Conservation (phyloP, 2,329 filamentous ascomycete species). For the Cephalotrichum gorgonifer region DNA sequence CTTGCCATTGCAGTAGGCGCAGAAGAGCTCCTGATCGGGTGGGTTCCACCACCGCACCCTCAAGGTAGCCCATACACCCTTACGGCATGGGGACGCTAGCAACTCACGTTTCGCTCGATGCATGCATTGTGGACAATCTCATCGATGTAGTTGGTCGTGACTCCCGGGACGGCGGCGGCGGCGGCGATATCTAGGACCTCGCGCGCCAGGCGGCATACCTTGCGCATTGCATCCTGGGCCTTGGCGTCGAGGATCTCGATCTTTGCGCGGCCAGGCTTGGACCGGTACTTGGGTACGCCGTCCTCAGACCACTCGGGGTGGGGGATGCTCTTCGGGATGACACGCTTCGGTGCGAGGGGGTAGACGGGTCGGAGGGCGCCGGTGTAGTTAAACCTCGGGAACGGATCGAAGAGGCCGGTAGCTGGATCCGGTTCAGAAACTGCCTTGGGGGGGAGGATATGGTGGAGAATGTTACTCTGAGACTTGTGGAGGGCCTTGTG, state of each 20-base stretch:
- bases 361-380: constrained; percentile 80
- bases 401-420: constrained; percentile 85
- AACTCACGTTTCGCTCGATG: constrained; percentile 75
- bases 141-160: constrained; percentile 93
- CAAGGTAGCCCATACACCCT: not conserved
- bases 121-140: constrained; percentile 92
- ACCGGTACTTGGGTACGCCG: constrained; percentile 57
- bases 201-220: constrained; percentile 74
- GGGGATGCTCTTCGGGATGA: constrained; percentile 68
- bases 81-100: not conserved
- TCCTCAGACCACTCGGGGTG: constrained; percentile 82
- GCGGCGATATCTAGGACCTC: constrained; percentile 92
- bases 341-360: constrained; percentile 62
- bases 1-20: constrained; percentile 5
- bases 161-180: constrained; percentile 72
- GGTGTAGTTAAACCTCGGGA: constrained; percentile 75
- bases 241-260: constrained; percentile 72
- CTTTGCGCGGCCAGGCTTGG: constrained; percentile 62
- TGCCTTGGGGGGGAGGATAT: constrained; percentile 65
- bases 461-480: constrained; percentile 64
- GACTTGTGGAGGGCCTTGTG: constrained; percentile 43
- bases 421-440: constrained; percentile 87
- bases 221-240: constrained; percentile 82
- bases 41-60: not conserved
- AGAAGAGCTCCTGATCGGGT: not conserved